A percentile compares a stretch with the other conserved stretches of the same genome.
phyloP scores from a whole-genome alignment of 805 yeast species.

The Spathaspora hagerdaliae region DNA sequence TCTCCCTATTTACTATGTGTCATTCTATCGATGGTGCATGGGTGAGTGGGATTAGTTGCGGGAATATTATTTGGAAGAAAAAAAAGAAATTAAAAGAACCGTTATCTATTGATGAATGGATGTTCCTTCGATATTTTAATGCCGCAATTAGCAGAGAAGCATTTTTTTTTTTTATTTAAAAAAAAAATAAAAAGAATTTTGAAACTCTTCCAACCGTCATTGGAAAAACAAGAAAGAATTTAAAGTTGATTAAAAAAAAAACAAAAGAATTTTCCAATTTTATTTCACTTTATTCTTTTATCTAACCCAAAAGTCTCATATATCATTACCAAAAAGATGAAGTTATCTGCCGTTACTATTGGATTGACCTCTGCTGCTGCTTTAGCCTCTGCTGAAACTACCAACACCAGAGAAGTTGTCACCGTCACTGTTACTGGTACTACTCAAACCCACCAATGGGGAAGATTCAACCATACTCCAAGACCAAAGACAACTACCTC shows the following conservation, averaged over 20 bases:
- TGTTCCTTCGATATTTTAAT: background rate
- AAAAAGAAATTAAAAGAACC: background rate
- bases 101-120: background rate
- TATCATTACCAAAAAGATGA: slow-evolving; percentile 29
- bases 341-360: slow-evolving; percentile 38
- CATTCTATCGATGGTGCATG: background rate
- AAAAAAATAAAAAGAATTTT: slow-evolving; percentile 1
- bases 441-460: slow-evolving; percentile 48
- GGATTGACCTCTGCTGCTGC: slow-evolving; percentile 37
- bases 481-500: slow-evolving; percentile 16
- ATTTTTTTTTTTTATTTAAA: background rate
- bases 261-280: too few relatives aligned
- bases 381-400: slow-evolving; percentile 16
- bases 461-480: slow-evolving; percentile 50
- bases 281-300: too few relatives aligned
- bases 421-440: slow-evolving; percentile 32
- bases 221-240: background rate
- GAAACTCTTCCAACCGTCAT: background rate
- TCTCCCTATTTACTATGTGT: background rate
- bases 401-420: slow-evolving; percentile 15
- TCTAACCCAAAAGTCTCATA: too few relatives aligned
- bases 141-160: background rate
- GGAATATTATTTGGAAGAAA: too few relatives aligned
- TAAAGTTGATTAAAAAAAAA: too few relatives aligned
- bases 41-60: too few relatives aligned